Evolutionary conservation across 2,329 filamentous ascomycete genomes (phyloP), one percentile per base, ranked within the genome.

Genomic region (Apiospora koreana): DNA sequence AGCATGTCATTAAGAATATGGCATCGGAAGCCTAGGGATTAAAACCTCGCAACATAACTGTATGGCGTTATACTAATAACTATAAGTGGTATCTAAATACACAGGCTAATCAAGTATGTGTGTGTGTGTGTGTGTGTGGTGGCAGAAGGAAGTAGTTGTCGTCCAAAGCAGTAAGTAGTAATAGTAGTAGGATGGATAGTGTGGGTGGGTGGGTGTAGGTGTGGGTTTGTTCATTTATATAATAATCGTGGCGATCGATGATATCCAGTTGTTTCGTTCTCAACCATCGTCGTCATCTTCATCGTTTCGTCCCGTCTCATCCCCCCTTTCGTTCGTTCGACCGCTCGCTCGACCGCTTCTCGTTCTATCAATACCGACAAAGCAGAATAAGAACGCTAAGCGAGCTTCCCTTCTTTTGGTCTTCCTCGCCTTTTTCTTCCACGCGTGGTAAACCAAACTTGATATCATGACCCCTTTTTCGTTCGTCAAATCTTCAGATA

Each of bases 61-160:
- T 54, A 54, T 54, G 5, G 31, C 48, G 25, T 18, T 18, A 31
- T 54, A 54, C 10, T 54, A 54, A 54, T 54, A 31, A 54, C 48
- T 54, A 54, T 54, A 54, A 54, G 48, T 54, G 48, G 48, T 54
- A 54, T 54, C 48, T 54, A 54, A 54, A 54, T 28, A 54, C 48
- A 54, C 48, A 23, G 48, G 25, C 48, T 54, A 54, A 31, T n/a
- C 9, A 54, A 54, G n/a, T n/a, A n/a, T n/a, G n/a, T n/a, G n/a
- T n/a, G 41, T 10, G 41, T 16, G 41, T 43, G 41, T 43, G 9
- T 23, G 16, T 54, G 48, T 54, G 48, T 54, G 3, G 25, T 54
- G 48, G 48, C 23, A 54, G 23, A 54, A 54, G 7, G 14, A 54
- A 50, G 46, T 50, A 43, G 21, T 18, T 28, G 25, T 31, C 48